Percentiles rank a stretch among this genome's conserved stretches.
Conservation (phyloP, 1,284 basidiomycete genomes). For the Coniophora puteana region DNA sequence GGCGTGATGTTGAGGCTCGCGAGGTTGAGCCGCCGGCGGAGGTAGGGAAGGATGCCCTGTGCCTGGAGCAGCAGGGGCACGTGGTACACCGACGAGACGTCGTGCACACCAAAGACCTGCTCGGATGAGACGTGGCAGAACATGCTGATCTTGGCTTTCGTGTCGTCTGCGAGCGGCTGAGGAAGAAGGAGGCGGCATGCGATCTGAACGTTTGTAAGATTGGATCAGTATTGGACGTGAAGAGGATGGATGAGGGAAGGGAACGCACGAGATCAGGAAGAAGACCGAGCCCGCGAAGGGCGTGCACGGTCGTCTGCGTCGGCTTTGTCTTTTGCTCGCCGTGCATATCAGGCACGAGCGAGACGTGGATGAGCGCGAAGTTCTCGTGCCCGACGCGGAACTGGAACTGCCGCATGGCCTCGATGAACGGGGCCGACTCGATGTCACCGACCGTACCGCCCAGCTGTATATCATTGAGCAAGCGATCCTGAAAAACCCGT, state of each 20-base stretch:
- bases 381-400: constrained; percentile 97
- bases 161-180: constrained; percentile 74
- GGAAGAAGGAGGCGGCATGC: constrained; percentile 82
- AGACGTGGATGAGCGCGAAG: constrained; percentile 97
- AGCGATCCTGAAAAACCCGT: background rate
- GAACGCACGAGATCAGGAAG: constrained; percentile 85
- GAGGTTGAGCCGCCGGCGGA: constrained; percentile 81
- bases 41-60: constrained; percentile 88
- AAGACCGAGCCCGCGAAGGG: constrained; percentile 89
- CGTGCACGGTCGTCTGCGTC: constrained; percentile 96
- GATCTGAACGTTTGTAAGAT: constrained; percentile 50
- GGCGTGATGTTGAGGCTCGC: constrained; percentile 53
- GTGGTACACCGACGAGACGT: constrained; percentile 96
- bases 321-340: constrained; percentile 99
- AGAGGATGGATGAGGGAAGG: background rate
- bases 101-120: constrained; percentile 96
- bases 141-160: constrained; percentile 98
- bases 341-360: constrained; percentile 96
- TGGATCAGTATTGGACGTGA: background rate
- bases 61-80: constrained; percentile 91
- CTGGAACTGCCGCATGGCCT: constrained; percentile 99
- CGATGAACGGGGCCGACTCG: constrained; percentile 95
- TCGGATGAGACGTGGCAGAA: constrained; percentile 96
- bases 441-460: constrained; percentile 97
- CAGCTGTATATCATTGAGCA: constrained; percentile 49